Conservation (phyloP, 2,329 filamentous ascomycete species). For the Curvularia spicifera region DNA sequence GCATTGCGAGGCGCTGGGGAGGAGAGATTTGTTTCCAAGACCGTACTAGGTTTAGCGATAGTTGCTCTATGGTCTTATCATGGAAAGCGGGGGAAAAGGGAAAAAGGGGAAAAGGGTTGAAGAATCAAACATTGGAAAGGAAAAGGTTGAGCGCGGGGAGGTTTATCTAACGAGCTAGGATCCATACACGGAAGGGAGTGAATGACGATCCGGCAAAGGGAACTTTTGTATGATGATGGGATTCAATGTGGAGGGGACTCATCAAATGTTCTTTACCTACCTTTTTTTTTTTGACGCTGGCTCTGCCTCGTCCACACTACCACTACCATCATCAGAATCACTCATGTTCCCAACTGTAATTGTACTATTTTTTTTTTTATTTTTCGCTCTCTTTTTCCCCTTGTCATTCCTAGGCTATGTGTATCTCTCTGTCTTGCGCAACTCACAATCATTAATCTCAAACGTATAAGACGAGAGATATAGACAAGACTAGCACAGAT, state of each 20-base stretch:
- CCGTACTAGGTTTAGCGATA: not conserved
- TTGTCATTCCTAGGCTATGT: no score
- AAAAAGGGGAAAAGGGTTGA: not conserved
- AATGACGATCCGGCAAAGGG: no score
- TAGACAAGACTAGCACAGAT: no score
- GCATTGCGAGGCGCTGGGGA: slow-evolving; percentile 16
- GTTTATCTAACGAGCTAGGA: not conserved
- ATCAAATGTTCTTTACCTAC: not conserved
- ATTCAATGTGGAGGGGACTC: not conserved
- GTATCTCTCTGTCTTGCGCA: no score
- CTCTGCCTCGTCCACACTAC: not conserved
- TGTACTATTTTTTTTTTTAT: slow-evolving; percentile 4
- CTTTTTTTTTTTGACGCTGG: not conserved
- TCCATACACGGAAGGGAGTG: not conserved
- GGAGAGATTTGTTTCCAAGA: not conserved
- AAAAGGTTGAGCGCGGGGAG: not conserved
- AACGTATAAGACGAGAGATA: no score
- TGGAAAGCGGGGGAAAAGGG: not conserved
- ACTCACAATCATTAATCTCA: no score
- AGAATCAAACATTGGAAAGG: not conserved
- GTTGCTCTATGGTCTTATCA: not conserved
- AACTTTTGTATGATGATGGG: not conserved
- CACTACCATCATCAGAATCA: not conserved
- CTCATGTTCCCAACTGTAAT: slow-evolving; percentile 3
- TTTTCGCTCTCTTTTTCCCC: not conserved